Conservation (phyloP, 2,329 filamentous ascomycete species). For the Dactylellina cionopaga region DNA sequence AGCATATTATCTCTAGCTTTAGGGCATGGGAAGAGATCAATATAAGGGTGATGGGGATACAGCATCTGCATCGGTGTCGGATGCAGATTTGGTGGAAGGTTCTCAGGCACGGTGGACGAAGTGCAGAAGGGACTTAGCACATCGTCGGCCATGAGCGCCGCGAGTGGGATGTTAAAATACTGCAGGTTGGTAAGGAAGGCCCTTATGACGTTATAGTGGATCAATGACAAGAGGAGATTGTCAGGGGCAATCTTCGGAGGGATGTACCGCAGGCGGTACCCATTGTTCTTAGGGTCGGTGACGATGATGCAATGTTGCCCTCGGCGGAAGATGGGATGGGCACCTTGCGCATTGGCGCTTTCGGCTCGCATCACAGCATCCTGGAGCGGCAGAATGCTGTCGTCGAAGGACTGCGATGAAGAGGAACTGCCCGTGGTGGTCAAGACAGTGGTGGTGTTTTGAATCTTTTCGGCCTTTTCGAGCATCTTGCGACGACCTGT, state of each 20-base stretch:
- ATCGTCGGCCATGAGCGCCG: conserved; percentile 49
- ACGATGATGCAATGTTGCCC: conserved; percentile 45
- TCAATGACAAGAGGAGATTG: conserved; percentile 41
- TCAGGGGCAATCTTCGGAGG: conserved; percentile 49
- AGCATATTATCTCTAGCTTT: conserved; percentile 60
- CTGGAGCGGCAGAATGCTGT: conserved; percentile 19
- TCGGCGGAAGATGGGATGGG: conserved; percentile 31
- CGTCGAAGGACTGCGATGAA: conserved; percentile 14
- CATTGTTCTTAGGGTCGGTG: conserved; percentile 38
- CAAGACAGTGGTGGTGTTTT: conserved; percentile 39
- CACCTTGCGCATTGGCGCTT: background rate
- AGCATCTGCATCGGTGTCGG: conserved; percentile 59
- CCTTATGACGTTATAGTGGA: conserved; percentile 51
- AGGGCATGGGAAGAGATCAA: conserved; percentile 60
- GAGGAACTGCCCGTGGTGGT: background rate
- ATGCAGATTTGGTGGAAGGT: conserved; percentile 52
- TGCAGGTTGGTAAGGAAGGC: conserved; percentile 42
- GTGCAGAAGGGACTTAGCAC: conserved; percentile 54
- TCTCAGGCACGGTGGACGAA: conserved; percentile 22
- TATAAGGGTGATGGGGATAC: conserved; percentile 60
- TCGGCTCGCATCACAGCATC: conserved; percentile 28
- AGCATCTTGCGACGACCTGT: conserved; percentile 51
- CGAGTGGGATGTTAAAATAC: conserved; percentile 45
- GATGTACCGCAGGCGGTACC: conserved; percentile 50
- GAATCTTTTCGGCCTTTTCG: conserved; percentile 46